phyloP scores from a whole-genome alignment of 148 eudicot genomes.

The Dysphania ambrosioides region DNA sequence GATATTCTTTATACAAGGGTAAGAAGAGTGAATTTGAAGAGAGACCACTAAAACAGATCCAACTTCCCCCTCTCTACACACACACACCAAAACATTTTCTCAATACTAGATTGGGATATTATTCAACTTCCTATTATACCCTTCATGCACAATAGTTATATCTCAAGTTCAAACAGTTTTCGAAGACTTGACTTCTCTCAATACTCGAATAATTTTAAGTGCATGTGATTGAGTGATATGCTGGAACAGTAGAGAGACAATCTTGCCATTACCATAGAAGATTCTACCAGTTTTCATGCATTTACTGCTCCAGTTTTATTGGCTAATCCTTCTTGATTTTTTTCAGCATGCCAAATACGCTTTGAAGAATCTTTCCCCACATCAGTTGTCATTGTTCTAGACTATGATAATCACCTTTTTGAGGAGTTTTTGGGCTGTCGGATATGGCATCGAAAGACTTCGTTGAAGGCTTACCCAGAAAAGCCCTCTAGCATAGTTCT shows the following conservation, averaged over 20 bases:
- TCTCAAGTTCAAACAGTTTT: no score
- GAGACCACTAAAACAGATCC: not conserved
- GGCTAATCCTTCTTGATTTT: slow-evolving; percentile 1
- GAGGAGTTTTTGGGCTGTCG: slow-evolving; percentile 45
- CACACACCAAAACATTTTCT: no score
- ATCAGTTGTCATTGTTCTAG: slow-evolving; percentile 38
- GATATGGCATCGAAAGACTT: slow-evolving; percentile 46
- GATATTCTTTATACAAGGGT: not conserved
- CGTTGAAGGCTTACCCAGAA: slow-evolving; percentile 37
- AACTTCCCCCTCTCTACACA: not conserved
- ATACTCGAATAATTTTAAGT: no score
- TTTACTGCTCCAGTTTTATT: not conserved
- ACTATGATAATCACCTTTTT: slow-evolving; percentile 30
- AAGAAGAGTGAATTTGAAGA: not conserved
- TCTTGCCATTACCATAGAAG: not conserved
- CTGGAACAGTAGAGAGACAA: not conserved
- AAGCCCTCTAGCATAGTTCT: slow-evolving; percentile 40
- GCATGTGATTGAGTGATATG: not conserved
- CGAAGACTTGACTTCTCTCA: no score
- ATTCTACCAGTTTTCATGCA: not conserved
- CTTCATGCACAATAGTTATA: not conserved
- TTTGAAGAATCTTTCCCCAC: slow-evolving; percentile 41
- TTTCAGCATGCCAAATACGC: slow-evolving; percentile 43
- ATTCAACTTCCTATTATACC: no score
- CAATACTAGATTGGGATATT: no score